Base-by-base conservation (phyloP, 192 early-diverging fungal species). In the Rhizoclosmatium sp. region DNA sequence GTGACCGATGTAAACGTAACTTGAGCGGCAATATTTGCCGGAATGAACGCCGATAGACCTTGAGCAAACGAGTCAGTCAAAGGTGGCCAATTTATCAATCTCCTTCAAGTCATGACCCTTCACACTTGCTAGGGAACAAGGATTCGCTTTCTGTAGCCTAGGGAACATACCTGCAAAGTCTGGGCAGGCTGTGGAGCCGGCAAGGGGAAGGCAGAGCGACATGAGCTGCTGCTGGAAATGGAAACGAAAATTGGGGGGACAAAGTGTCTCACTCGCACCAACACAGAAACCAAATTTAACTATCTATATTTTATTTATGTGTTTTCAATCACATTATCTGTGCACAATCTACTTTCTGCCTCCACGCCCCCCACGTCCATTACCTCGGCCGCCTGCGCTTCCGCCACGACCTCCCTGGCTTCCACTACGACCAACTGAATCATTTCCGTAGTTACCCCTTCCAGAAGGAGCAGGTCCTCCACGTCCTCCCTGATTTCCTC, bases 81-180 rank as follows among this genome's bases (percentile, higher is more conserved):
- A 31, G 31, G 31, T 31, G 31, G 31, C 31, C 31, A 31, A 31
- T 31, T 31, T 31, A 31, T 31, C 31, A 31, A 31, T 31, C 31
- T 31, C 31, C 31, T 31, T 31, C 31, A 31, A 31, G 31, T 31
- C 31, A 31, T 31, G 31, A 31, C 31, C 31, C 31, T 31, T 31
- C 31, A 31, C 31, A 31, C 31, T 31, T 31, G 31, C 64, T 31
- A 40, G 40, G 39, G 16, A 14, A 2, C 64, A 14, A 39, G 21
- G 2, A 2, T 19, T 3, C 39, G 39, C 3, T 40, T 39, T 12
- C 12, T 47, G 3, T 2, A 41, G 40, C 67, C 51, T 54, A 75
- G n/a, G 71, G 10, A 64, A 14, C 73, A 47, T 39, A 64, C 73
- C 73, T 47, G 42, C 59, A 64, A 75, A 75, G 60, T 75, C 73